Percentiles rank a stretch among this genome's conserved stretches.
Evolutionary conservation across 2,329 filamentous ascomycete genomes (phyloP).

Genomic region (Hyphodiscus sp.): DNA sequence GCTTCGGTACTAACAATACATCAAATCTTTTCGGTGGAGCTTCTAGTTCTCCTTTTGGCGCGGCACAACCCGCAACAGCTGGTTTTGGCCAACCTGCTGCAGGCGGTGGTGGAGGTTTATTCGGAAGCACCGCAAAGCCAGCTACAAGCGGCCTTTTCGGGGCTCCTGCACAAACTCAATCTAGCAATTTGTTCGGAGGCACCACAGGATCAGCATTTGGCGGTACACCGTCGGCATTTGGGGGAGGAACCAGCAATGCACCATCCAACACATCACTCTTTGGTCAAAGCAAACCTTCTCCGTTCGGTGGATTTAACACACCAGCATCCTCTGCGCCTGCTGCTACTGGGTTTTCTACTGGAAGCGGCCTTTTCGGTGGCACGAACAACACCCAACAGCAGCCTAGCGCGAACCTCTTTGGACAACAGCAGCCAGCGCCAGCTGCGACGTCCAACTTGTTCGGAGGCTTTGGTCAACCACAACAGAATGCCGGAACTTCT

Average conservation of each 20-base stretch:
- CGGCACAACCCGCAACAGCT: conserved; percentile 34
- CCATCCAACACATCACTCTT: conserved; percentile 23
- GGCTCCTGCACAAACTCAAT: conserved; percentile 24
- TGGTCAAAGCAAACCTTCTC: conserved; percentile 23
- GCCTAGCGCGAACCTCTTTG: conserved; percentile 30
- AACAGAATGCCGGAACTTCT: conserved; percentile 27
- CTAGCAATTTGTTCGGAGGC: conserved; percentile 21
- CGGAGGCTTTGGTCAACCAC: conserved; percentile 3
- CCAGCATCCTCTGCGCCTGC: conserved; percentile 7
- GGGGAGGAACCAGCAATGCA: conserved; percentile 18
- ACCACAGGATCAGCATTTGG: conserved; percentile 32
- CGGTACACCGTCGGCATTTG: conserved; percentile 25
- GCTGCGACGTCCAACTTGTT: conserved; percentile 26
- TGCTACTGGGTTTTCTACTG: conserved; percentile 21
- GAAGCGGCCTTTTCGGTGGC: conserved; percentile 33
- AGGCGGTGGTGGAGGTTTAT: conserved; percentile 33
- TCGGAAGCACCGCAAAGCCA: conserved; percentile 31
- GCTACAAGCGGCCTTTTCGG: conserved; percentile 37
- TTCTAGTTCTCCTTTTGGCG: conserved; percentile 40
- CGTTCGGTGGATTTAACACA: too few species aligned
- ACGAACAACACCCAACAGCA: conserved; percentile 21
- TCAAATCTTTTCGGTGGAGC: conserved; percentile 36
- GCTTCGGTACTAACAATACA: conserved; percentile 25
- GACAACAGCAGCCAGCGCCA: conserved; percentile 33
- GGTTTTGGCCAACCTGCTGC: conserved; percentile 41